These are phyloP conservation scores for Aristolochia contorta DNA, from an alignment of 164 flowering plant species.

Conservation along the genomic window DNA sequence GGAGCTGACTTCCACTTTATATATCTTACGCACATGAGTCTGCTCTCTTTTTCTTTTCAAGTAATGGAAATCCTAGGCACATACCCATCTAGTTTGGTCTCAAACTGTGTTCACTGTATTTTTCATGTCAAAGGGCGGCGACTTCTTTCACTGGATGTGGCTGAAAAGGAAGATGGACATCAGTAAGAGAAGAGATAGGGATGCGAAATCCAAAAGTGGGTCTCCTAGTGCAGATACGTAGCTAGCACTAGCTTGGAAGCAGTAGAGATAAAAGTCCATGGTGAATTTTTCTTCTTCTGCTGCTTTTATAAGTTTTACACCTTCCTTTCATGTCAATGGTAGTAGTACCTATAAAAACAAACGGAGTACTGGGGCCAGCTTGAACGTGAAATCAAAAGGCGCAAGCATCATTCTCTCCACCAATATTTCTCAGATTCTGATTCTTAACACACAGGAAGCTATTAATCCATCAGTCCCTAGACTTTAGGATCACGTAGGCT, in stretches of 20 bases:
- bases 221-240: too few species aligned
- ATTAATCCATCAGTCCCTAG: constrained; percentile 8
- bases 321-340: not conserved
- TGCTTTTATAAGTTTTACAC: not conserved
- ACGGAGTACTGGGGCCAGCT: constrained; percentile 6
- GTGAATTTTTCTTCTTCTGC: too few species aligned
- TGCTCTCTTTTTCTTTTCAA: not conserved
- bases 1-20: constrained; percentile 1
- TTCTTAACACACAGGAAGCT: constrained; percentile 8
- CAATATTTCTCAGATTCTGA: constrained; percentile 10
- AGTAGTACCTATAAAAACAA: constrained; percentile 3
- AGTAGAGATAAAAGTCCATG: too few species aligned
- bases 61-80: too few species aligned
- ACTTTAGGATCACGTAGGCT: constrained; percentile 1
- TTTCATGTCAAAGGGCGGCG: too few species aligned
- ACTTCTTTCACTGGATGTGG: too few species aligned
- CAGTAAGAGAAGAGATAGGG: too few species aligned
- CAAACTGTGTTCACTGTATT: too few species aligned
- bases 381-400: constrained; percentile 1
- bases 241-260: too few species aligned
- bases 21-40: not conserved
- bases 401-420: constrained; percentile 11
- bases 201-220: too few species aligned
- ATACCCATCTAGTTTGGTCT: too few species aligned
- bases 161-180: too few species aligned